Evolutionary conservation across 495 filamentous ascomycete species (phyloP).

Genomic region (Schizothecium vesticola): DNA sequence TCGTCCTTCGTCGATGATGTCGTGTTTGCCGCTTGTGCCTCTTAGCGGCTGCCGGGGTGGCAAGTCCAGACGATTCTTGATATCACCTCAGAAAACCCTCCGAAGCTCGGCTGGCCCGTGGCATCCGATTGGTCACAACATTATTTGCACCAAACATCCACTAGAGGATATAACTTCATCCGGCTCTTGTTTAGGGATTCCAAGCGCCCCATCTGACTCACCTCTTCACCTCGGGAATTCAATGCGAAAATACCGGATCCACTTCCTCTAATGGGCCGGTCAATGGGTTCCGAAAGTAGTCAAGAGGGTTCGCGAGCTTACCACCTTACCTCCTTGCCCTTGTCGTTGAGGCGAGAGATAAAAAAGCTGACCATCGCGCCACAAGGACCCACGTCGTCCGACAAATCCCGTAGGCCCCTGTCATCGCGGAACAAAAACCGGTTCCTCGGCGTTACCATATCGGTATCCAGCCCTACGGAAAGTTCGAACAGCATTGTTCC

Average conservation of each 20-base stretch:
- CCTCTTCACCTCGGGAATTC: neutral
- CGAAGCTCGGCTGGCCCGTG: neutral
- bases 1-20: neutral
- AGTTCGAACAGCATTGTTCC: neutral
- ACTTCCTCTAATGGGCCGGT: neutral
- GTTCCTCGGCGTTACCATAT: neutral
- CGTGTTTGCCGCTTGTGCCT: neutral
- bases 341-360: neutral
- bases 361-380: neutral
- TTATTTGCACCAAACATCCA: neutral
- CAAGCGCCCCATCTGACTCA: neutral
- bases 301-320: neutral
- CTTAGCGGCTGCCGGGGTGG: neutral
- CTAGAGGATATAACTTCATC: neutral
- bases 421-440: neutral
- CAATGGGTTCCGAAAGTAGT: neutral
- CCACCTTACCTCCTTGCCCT: neutral
- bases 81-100: neutral
- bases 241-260: neutral
- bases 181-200: neutral
- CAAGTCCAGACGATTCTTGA: neutral
- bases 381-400: neutral
- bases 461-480: neutral
- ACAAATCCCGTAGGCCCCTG: neutral
- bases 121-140: slow-evolving; percentile 1